Conservation (phyloP, 2,329 filamentous ascomycete species). For the Corynespora cassiicola region DNA sequence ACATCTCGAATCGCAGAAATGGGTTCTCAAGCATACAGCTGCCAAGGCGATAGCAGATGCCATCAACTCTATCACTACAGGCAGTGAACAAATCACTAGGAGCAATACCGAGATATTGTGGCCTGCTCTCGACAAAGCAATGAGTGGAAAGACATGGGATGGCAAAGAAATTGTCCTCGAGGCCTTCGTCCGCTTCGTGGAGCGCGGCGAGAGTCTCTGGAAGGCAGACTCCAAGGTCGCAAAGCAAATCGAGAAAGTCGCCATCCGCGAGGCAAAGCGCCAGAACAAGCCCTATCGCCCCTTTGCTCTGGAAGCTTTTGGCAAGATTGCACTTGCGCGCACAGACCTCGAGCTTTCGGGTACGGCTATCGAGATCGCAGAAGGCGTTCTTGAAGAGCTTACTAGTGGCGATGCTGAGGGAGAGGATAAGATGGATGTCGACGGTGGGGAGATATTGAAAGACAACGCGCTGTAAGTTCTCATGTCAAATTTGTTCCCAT, state of each 20-base stretch:
- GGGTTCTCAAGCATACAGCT: conserved; percentile 88
- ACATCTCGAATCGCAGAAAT: conserved; percentile 80
- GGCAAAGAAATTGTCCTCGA: conserved; percentile 87
- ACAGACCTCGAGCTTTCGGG: conserved; percentile 73
- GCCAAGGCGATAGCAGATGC: conserved; percentile 81
- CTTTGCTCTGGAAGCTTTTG: conserved; percentile 75
- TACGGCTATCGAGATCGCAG: conserved; percentile 70
- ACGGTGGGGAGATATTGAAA: conserved; percentile 32
- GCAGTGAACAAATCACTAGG: conserved; percentile 63
- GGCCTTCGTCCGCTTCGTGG: conserved; percentile 79
- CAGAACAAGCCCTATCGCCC: conserved; percentile 86
- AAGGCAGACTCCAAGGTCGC: conserved; percentile 59
- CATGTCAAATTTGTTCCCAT: too few relatives aligned
- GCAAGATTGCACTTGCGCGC: conserved; percentile 72
- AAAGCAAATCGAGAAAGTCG: conserved; percentile 71
- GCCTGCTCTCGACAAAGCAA: conserved; percentile 81
- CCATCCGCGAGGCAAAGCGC: conserved; percentile 83
- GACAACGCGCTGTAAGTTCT: conserved; percentile 27
- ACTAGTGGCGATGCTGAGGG: conserved; percentile 21
- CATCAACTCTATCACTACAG: conserved; percentile 66
- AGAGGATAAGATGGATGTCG: conserved; percentile 41
- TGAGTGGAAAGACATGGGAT: conserved; percentile 89
- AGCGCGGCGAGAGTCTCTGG: conserved; percentile 66
- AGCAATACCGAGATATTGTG: conserved; percentile 72
- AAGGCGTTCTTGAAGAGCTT: conserved; percentile 53